Evolutionary conservation across 129 eudicot genomes (phyloP).

Genomic region (Flaveria linearis): DNA sequence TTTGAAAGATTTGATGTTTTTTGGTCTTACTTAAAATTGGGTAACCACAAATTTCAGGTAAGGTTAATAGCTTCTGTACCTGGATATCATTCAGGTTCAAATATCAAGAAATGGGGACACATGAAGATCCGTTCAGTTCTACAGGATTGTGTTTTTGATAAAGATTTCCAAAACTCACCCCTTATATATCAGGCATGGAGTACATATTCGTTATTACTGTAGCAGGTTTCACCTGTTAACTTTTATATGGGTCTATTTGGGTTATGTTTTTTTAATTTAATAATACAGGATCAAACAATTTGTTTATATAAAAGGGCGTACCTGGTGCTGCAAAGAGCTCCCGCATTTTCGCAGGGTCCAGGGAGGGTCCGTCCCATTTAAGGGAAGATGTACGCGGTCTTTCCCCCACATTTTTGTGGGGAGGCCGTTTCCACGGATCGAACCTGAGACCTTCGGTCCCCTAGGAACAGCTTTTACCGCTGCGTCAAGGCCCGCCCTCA

Average conservation of each 20-base stretch:
- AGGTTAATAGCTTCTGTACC: slow-evolving; percentile 96
- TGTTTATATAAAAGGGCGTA: too few relatives aligned
- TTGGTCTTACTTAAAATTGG: neutral
- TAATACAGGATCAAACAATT: neutral
- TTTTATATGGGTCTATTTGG: neutral
- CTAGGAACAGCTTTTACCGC: too few relatives aligned
- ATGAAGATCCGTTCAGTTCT: slow-evolving; percentile 87
- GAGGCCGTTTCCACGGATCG: too few relatives aligned
- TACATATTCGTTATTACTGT: neutral
- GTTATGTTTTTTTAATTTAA: neutral
- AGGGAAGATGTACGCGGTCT: too few relatives aligned
- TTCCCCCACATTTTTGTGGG: too few relatives aligned
- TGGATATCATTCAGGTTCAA: slow-evolving; percentile 91
- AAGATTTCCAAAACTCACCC: slow-evolving; percentile 72
- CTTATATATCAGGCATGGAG: slow-evolving; percentile 83
- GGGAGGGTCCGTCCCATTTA: too few relatives aligned
- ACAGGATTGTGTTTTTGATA: slow-evolving; percentile 70
- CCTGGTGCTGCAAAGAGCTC: too few relatives aligned
- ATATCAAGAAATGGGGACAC: slow-evolving; percentile 91
- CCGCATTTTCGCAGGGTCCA: too few relatives aligned
- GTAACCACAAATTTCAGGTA: slow-evolving; percentile 50
- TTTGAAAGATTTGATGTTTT: slow-evolving; percentile 68
- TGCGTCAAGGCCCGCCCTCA: too few relatives aligned
- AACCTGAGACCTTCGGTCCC: too few relatives aligned
- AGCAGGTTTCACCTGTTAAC: neutral